A percentile compares a stretch with the other conserved stretches of the same genome.
Conservation (phyloP, 306 rosid species). For the Cucurbita argyrosperma region DNA sequence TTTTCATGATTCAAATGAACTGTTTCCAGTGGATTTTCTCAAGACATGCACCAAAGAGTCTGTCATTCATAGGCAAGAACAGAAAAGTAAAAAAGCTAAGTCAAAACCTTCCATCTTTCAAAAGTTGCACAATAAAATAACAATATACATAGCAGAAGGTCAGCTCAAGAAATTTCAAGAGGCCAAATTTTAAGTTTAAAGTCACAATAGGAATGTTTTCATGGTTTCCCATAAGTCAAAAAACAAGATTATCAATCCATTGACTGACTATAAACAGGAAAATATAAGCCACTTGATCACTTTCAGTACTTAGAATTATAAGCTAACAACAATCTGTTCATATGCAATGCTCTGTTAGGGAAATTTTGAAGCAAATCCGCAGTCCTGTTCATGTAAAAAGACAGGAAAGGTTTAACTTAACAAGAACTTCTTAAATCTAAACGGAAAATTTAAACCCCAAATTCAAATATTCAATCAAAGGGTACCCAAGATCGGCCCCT, state of each 20-base stretch:
- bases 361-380: not conserved
- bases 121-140: not conserved
- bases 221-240: not conserved
- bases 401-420: not conserved
- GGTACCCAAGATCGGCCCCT: constrained; percentile 8
- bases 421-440: not conserved
- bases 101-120: not conserved
- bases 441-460: not conserved
- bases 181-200: not conserved
- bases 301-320: not conserved
- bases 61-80: not conserved
- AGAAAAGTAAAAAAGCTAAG: not conserved
- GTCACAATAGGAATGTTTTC: not conserved
- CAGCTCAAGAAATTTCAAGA: not conserved
- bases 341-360: not conserved
- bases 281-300: not conserved
- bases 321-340: not conserved
- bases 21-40: not conserved
- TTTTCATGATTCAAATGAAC: constrained; percentile 47
- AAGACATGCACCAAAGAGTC: not conserved
- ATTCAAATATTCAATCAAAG: constrained; percentile 15
- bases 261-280: not conserved
- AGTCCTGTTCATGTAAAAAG: not conserved
- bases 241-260: not conserved
- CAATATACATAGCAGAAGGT: not conserved